Base-by-base conservation (phyloP, 169 alveolate genomes). In the Plasmodium falciparum region DNA sequence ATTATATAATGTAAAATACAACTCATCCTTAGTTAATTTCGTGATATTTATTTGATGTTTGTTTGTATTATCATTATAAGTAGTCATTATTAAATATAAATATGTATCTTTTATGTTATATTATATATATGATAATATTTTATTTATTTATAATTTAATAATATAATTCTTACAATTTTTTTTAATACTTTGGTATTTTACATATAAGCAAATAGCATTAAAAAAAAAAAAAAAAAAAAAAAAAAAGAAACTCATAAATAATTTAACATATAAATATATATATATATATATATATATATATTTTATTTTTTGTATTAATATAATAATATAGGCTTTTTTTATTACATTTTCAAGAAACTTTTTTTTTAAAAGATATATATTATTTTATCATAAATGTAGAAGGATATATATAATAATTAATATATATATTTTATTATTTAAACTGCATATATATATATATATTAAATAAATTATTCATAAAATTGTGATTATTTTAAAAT, bases 1-100 rank as follows among this genome's bases (percentile, higher is more conserved):
- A 61, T 98, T 96, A 33, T 92, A 93, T 65, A 98, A 94, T 56
- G 91, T 92, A 88, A 97, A 98, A 92, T 94, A 94, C 91, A 95
- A 93, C 45, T 93, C 93, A 45, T 74, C 90, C 33, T 88, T 88
- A 20, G 95, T 86, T 52, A 95, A 76, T 66, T 93, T 91, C 11
- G 94, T 93, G 65, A 95, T 95, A 75, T 95, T 97, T 24, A 94
- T 93, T 83, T 83, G 67, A 24, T 83, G 86, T 39, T 54, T 72
- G 39, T 59, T 58, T 12, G 62, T 22, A 29, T 50, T 62, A 11
- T 70, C 91, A 26, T 63, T 75, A 15, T 50, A 33, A 15, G 49
- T 74, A 13, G 67, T 67, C 74, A 67, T 67, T n/a, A 43, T 39
- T 29, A 90, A 73, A n/a, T 12, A 52, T 15, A 56, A 15, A 56